These are phyloP conservation scores for Fraxinus americana DNA, from an alignment of 257 asterid genomes.

Conservation along the genomic window DNA sequence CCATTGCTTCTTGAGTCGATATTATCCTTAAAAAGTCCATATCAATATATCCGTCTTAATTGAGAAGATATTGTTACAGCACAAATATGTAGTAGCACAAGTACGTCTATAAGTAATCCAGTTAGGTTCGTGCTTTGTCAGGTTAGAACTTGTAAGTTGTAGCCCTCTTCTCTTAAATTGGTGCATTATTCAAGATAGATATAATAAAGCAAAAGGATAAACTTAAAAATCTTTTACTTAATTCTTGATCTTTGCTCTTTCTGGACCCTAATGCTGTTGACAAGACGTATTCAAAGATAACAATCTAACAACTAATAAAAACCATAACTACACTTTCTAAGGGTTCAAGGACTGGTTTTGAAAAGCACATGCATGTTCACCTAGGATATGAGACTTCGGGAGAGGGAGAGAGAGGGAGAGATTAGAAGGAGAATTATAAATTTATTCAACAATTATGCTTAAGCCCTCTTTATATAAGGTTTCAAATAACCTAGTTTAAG, in stretches of 20 bases:
- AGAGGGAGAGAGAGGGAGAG: too few species aligned
- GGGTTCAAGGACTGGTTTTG: not conserved
- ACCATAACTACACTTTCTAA: not conserved
- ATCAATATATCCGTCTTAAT: not conserved
- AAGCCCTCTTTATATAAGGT: not conserved
- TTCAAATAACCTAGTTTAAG: too few species aligned
- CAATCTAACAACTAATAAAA: not conserved
- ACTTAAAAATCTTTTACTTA: too few species aligned
- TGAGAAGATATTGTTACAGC: not conserved
- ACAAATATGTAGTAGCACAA: not conserved
- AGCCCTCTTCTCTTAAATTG: too few species aligned
- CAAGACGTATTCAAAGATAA: not conserved
- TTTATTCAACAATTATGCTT: too few species aligned
- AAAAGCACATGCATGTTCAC: not conserved
- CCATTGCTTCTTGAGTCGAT: not conserved
- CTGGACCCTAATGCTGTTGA: not conserved
- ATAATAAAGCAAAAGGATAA: too few species aligned
- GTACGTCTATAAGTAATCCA: too few species aligned
- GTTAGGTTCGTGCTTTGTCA: too few species aligned
- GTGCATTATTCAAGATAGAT: not conserved
- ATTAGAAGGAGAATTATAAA: too few species aligned
- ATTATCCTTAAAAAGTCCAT: not conserved
- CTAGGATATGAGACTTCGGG: too few species aligned
- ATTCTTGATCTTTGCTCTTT: not conserved
- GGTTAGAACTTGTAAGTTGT: too few species aligned